A percentile compares a stretch with the other conserved stretches of the same genome.
phyloP scores from a whole-genome alignment of 192 early-diverging fungal species.

The Umbelopsis vinacea region DNA sequence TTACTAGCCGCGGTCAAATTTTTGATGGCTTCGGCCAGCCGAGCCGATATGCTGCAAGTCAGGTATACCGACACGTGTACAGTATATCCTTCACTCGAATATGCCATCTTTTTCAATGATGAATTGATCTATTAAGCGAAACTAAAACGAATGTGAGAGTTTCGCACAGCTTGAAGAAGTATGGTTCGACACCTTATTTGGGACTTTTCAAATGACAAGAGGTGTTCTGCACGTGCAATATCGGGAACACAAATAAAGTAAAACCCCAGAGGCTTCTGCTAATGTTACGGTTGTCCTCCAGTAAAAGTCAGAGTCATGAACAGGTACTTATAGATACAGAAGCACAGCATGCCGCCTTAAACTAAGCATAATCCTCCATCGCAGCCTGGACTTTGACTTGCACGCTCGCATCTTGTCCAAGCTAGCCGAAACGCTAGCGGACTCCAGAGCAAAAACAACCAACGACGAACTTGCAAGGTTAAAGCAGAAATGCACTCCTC shows the following conservation, averaged over 20 bases:
- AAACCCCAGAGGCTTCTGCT: not conserved
- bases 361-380: not conserved
- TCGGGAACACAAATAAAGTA: not conserved
- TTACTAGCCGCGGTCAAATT: no score
- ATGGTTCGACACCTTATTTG: not conserved
- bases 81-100: no score
- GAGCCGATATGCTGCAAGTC: no score
- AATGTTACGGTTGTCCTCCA: not conserved
- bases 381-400: constrained; percentile 59
- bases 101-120: no score
- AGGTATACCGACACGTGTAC: no score
- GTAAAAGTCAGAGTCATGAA: not conserved
- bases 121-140: no score
- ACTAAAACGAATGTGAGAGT: not conserved
- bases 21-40: no score
- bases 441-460: constrained; percentile 46
- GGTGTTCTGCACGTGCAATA: not conserved
- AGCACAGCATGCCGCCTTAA: not conserved
- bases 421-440: constrained; percentile 54
- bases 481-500: constrained; percentile 43
- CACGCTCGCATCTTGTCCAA: constrained; percentile 57
- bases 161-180: not conserved
- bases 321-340: not conserved
- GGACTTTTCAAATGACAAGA: not conserved
- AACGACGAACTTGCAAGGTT: constrained; percentile 48